Conservation (phyloP, 1,284 basidiomycete species). For the Filobasidium uniguttulatum region DNA sequence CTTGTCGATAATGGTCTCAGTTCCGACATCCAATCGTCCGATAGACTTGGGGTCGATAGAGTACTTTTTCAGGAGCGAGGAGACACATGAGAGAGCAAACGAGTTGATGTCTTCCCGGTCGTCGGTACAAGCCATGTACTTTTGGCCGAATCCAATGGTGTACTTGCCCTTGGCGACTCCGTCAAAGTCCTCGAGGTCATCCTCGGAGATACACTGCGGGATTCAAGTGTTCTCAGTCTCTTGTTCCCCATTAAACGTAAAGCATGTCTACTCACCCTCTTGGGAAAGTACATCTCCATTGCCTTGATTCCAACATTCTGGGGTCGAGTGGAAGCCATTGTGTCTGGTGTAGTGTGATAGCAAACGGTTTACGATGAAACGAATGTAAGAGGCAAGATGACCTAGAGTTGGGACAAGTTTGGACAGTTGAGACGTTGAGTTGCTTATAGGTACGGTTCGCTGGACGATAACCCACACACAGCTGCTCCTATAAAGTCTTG, state of each 20-base stretch:
- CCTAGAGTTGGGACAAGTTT: no score
- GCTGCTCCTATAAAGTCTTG: no score
- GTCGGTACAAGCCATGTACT: slow-evolving; percentile 96
- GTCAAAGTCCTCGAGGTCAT: slow-evolving; percentile 87
- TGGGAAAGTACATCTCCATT: slow-evolving; percentile 88
- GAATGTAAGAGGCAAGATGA: no score
- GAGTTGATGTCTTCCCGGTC: slow-evolving; percentile 98
- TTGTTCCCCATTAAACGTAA: no score
- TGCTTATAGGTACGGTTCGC: no score
- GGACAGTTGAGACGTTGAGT: no score
- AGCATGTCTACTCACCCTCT: slow-evolving; percentile 48
- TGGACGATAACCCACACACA: no score
- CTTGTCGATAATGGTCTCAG: slow-evolving; percentile 99
- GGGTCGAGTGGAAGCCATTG: slow-evolving; percentile 44
- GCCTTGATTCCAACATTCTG: slow-evolving; percentile 84
- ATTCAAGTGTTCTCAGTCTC: no score
- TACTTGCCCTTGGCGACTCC: slow-evolving; percentile 94
- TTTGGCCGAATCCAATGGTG: slow-evolving; percentile 96
- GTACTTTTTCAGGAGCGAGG: slow-evolving; percentile 81
- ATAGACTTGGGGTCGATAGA: slow-evolving; percentile 92
- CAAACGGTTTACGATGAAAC: no score
- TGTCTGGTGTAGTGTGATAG: neutral
- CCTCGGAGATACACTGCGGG: slow-evolving; percentile 77
- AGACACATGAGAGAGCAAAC: slow-evolving; percentile 83
- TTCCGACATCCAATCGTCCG: slow-evolving; percentile 93